Percentiles rank a stretch among this genome's conserved stretches.
Evolutionary conservation across 2,329 filamentous ascomycete species (phyloP).

Genomic region (Cladosporium sp.): DNA sequence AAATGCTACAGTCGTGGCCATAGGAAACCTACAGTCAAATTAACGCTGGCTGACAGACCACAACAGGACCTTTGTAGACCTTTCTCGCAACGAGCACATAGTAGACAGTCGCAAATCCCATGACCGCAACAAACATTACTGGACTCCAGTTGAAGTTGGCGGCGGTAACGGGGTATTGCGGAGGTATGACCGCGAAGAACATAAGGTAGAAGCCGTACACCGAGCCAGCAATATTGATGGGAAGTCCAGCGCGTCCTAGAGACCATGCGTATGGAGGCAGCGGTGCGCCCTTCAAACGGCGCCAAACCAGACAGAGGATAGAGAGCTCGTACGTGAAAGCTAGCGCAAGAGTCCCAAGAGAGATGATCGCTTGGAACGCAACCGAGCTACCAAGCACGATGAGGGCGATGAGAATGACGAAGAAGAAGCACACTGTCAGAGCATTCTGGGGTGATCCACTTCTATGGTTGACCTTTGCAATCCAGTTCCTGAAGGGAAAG

Average conservation of each 20-base stretch:
- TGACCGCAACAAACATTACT: constrained; percentile 27
- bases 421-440: constrained; percentile 19
- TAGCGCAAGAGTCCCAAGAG: constrained; percentile 34
- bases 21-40: no score
- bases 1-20: no score
- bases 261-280: constrained; percentile 22
- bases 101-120: constrained; percentile 19
- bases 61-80: constrained; percentile 3
- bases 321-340: constrained; percentile 40
- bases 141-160: constrained; percentile 28
- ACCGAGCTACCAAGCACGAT: constrained; percentile 25
- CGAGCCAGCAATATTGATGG: constrained; percentile 22
- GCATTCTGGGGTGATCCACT: constrained; percentile 26
- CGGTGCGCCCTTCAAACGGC: constrained; percentile 18
- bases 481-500: constrained; percentile 19
- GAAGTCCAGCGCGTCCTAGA: constrained; percentile 20
- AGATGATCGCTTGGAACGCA: constrained; percentile 35
- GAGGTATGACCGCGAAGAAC: constrained; percentile 27
- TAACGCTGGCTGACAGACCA: neutral
- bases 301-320: constrained; percentile 32
- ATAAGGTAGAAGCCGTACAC: constrained; percentile 23
- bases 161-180: constrained; percentile 22
- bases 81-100: neutral
- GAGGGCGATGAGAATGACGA: constrained; percentile 23
- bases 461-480: constrained; percentile 20